Evolutionary conservation across 2,329 filamentous ascomycete species (phyloP).

Genomic region (Huntiella bhutanensis): DNA sequence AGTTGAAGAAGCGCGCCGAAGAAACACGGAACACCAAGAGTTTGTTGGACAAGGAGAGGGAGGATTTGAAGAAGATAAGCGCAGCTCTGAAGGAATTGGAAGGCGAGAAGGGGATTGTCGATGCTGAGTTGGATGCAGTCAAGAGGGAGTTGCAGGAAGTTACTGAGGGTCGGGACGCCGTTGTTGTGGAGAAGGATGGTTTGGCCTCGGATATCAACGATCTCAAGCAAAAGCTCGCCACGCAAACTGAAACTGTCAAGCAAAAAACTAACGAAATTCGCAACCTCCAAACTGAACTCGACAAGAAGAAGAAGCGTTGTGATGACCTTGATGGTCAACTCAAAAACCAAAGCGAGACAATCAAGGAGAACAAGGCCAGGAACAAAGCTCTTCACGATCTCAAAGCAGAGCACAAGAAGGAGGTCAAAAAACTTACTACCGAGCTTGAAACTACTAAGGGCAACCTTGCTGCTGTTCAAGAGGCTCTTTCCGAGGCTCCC

Average conservation of each 20-base stretch:
- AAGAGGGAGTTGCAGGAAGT: no score
- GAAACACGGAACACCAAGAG: no score
- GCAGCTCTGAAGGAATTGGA: background rate
- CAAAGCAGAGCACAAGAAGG: background rate
- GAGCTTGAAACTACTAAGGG: background rate
- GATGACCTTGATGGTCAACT: background rate
- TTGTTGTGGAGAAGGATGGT: no score
- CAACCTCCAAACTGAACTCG: background rate
- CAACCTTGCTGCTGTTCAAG: background rate
- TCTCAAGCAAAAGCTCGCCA: background rate
- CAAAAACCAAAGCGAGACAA: background rate
- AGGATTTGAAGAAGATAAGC: no score
- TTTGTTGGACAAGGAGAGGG: no score
- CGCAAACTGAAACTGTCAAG: background rate
- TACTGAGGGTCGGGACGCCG: no score
- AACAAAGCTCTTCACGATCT: background rate
- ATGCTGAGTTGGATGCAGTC: background rate
- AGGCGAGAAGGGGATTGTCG: background rate
- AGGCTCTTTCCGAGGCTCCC: background rate
- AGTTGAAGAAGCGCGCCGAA: no score
- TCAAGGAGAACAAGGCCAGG: slow-evolving; percentile 1
- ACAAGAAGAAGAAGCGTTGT: no score
- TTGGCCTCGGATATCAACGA: background rate
- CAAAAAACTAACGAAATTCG: background rate
- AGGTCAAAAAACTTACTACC: background rate